Evolutionary conservation across 2,329 filamentous ascomycete genomes (phyloP).

Genomic region (Beauveria rudraprayagi): DNA sequence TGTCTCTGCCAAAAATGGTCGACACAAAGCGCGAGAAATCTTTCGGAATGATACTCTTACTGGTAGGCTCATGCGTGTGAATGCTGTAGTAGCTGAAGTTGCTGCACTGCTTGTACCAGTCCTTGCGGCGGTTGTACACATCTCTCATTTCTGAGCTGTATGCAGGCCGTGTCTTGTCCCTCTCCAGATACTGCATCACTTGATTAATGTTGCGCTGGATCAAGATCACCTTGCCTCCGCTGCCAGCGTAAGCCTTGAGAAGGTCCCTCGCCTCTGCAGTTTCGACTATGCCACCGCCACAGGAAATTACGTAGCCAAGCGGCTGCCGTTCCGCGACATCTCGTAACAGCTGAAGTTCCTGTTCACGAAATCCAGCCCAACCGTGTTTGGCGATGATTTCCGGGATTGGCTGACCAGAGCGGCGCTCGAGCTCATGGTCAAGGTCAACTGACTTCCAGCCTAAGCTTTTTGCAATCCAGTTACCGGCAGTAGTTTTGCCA

Average conservation of each 20-base stretch:
- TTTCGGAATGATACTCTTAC: conserved; percentile 21
- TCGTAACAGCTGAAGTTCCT: conserved; percentile 67
- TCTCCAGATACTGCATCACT: conserved; percentile 79
- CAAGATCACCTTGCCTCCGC: conserved; percentile 75
- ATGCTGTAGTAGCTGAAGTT: conserved; percentile 91
- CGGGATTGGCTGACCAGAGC: conserved; percentile 68
- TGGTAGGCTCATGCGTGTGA: conserved; percentile 31
- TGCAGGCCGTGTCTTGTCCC: conserved; percentile 84
- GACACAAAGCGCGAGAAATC: conserved; percentile 33
- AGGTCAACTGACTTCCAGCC: conserved; percentile 76
- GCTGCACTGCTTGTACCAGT: conserved; percentile 87
- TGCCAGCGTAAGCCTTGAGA: conserved; percentile 63
- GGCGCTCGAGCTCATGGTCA: conserved; percentile 75
- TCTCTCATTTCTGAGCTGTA: conserved; percentile 88
- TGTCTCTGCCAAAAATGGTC: conserved; percentile 31
- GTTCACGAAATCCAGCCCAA: conserved; percentile 81
- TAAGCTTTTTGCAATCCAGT: conserved; percentile 71
- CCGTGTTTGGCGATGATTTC: conserved; percentile 70
- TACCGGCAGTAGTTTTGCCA: conserved; percentile 88
- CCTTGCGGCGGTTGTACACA: conserved; percentile 82
- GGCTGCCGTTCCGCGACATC: conserved; percentile 67
- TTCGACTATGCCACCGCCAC: conserved; percentile 89
- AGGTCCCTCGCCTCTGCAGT: conserved; percentile 69
- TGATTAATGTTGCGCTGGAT: conserved; percentile 82
- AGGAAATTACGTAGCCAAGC: conserved; percentile 77